Evolutionary conservation across 2,329 filamentous ascomycete species (phyloP).

Genomic region (Chalara sp.): DNA sequence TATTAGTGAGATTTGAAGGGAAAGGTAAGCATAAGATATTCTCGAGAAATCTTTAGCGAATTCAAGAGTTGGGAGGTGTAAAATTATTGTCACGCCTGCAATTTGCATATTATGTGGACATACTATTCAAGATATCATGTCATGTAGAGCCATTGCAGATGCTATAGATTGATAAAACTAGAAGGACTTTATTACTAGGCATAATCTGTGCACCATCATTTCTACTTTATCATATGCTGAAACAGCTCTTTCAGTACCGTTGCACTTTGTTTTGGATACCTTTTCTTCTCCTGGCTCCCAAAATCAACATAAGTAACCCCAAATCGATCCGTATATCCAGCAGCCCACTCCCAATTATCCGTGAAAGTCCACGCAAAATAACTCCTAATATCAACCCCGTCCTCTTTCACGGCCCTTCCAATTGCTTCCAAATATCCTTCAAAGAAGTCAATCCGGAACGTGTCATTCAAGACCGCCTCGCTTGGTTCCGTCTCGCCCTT

Average conservation of each 20-base stretch:
- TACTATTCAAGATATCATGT: too few relatives aligned
- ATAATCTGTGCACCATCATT: constrained; percentile 9
- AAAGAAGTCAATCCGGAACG: constrained; percentile 75
- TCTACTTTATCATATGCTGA: constrained; percentile 59
- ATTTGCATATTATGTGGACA: too few relatives aligned
- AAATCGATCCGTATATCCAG: constrained; percentile 79
- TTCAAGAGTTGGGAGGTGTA: too few relatives aligned
- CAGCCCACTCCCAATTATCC: constrained; percentile 52
- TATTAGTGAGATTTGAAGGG: constrained; percentile 3
- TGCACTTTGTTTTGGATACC: constrained; percentile 77
- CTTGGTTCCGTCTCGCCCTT: constrained; percentile 71
- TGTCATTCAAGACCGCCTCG: constrained; percentile 67
- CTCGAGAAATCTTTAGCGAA: too few relatives aligned
- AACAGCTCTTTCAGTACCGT: constrained; percentile 65
- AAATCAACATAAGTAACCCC: constrained; percentile 81
- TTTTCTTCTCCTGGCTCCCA: constrained; percentile 60
- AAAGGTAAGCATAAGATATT: constrained; percentile 2
- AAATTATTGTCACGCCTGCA: too few relatives aligned
- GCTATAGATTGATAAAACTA: too few relatives aligned
- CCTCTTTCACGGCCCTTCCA: constrained; percentile 62
- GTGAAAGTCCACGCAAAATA: constrained; percentile 85
- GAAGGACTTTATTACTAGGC: too few relatives aligned
- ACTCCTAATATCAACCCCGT: constrained; percentile 69
- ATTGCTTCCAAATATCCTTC: constrained; percentile 68
- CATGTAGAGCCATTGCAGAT: too few relatives aligned